Evolutionary conservation across 1,284 basidiomycete genomes (phyloP).

Genomic region (Rhodotorula sp.): DNA sequence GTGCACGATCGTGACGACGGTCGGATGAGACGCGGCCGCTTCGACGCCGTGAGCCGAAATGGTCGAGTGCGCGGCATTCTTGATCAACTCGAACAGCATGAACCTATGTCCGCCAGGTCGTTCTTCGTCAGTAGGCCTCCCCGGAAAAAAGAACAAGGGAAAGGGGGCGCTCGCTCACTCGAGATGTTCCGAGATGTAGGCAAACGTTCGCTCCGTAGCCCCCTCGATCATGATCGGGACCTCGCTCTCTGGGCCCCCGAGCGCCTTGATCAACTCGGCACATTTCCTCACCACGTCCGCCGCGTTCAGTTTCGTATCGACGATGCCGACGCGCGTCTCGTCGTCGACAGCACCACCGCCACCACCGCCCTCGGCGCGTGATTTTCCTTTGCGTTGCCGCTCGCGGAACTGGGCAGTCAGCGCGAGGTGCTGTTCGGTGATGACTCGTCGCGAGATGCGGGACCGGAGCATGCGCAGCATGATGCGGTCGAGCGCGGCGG

Average conservation of each 20-base stretch:
- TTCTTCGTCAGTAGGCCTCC: too few relatives aligned
- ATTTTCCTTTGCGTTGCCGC: conserved; percentile 55
- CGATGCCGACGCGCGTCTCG: conserved; percentile 68
- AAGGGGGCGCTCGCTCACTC: conserved; percentile 47
- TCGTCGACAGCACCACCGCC: too few relatives aligned
- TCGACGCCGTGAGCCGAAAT: conserved; percentile 32
- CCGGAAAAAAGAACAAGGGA: conserved; percentile 8
- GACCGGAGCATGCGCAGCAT: conserved; percentile 89
- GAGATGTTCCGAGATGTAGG: conserved; percentile 84
- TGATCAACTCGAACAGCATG: conserved; percentile 81
- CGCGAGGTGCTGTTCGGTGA: conserved; percentile 85
- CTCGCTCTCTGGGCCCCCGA: conserved; percentile 66
- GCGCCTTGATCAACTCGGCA: conserved; percentile 56
- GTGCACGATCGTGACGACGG: conserved; percentile 69
- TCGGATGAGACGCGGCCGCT: conserved; percentile 55
- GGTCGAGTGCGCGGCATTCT: conserved; percentile 59
- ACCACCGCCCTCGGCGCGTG: conserved; percentile 13
- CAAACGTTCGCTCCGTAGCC: conserved; percentile 57
- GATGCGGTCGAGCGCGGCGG: conserved; percentile 78
- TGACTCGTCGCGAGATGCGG: conserved; percentile 80
- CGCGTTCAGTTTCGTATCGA: conserved; percentile 72
- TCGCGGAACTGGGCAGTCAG: conserved; percentile 62
- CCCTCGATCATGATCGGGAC: conserved; percentile 65
- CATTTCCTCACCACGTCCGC: conserved; percentile 70
- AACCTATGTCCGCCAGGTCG: conserved; percentile 56